These are phyloP conservation scores for Punica granatum DNA, from an alignment of 345 rosid genomes.

Conservation along the genomic window DNA sequence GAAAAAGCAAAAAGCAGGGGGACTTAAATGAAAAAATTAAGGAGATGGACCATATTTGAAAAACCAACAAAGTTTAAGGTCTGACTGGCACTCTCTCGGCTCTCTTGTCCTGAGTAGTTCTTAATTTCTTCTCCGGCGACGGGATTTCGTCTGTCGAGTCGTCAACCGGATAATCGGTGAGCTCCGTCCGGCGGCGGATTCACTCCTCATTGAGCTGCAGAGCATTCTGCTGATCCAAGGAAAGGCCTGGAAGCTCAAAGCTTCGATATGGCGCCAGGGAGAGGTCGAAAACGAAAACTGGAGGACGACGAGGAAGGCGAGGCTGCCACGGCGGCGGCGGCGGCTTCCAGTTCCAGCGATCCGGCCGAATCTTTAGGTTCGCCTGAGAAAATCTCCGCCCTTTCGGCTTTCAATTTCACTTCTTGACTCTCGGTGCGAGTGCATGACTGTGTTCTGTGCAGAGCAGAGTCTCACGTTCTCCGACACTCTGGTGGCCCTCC, in stretches of 20 bases:
- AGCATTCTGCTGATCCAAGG: no score
- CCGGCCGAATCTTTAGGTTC: conserved; percentile 5
- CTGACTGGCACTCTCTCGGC: no score
- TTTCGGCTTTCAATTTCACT: background rate
- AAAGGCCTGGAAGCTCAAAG: background rate
- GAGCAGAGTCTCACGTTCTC: conserved; percentile 70
- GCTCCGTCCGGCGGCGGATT: background rate
- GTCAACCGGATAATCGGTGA: background rate
- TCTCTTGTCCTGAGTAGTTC: no score
- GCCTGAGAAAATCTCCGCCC: background rate
- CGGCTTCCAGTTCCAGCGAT: background rate
- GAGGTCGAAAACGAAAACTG: background rate
- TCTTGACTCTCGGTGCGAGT: background rate
- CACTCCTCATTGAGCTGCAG: no score
- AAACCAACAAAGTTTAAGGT: no score
- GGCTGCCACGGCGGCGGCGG: background rate
- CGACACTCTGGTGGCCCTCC: conserved; percentile 77
- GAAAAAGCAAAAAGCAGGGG: background rate
- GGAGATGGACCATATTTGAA: background rate
- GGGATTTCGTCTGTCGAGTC: no score
- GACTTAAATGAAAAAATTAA: background rate
- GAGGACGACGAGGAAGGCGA: background rate
- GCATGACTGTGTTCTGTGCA: conserved; percentile 14
- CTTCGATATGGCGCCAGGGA: background rate
- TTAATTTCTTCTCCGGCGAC: no score